phyloP scores from a whole-genome alignment of 257 asterid species.

The Solanum chiquidenum region DNA sequence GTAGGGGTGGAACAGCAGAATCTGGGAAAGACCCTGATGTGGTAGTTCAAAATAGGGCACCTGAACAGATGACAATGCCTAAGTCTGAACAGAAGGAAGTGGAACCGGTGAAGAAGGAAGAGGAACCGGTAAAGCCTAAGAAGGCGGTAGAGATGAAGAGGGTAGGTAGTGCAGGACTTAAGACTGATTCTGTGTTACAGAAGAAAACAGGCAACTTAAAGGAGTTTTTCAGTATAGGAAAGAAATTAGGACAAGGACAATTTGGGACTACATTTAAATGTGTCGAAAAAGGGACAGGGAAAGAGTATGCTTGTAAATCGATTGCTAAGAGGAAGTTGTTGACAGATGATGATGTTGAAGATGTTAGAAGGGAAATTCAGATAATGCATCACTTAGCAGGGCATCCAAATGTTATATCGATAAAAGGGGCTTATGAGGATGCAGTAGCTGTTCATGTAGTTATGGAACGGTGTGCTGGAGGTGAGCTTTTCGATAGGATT shows the following conservation, averaged over 20 bases:
- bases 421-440: constrained; percentile 89
- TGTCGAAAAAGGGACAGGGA: constrained; percentile 54
- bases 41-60: neutral
- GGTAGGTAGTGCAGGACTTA: constrained; percentile 80
- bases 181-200: constrained; percentile 65
- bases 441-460: constrained; percentile 84
- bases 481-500: constrained; percentile 91
- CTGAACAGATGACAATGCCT: neutral
- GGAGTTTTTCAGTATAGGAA: constrained; percentile 63
- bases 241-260: constrained; percentile 94
- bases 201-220: constrained; percentile 70
- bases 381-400: constrained; percentile 95
- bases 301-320: constrained; percentile 85
- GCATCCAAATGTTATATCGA: constrained; percentile 82
- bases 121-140: constrained; percentile 24
- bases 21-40: neutral
- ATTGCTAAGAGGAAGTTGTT: constrained; percentile 87
- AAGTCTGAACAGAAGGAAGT: neutral
- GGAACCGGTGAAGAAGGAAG: constrained; percentile 5
- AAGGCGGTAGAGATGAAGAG: constrained; percentile 54
- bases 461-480: constrained; percentile 90
- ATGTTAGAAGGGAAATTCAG: constrained; percentile 93
- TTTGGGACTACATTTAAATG: constrained; percentile 82
- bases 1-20: constrained; percentile 24
- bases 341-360: constrained; percentile 89